Evolutionary conservation across 1,139 yeast genomes (phyloP).

Genomic region (Candida albicans): DNA sequence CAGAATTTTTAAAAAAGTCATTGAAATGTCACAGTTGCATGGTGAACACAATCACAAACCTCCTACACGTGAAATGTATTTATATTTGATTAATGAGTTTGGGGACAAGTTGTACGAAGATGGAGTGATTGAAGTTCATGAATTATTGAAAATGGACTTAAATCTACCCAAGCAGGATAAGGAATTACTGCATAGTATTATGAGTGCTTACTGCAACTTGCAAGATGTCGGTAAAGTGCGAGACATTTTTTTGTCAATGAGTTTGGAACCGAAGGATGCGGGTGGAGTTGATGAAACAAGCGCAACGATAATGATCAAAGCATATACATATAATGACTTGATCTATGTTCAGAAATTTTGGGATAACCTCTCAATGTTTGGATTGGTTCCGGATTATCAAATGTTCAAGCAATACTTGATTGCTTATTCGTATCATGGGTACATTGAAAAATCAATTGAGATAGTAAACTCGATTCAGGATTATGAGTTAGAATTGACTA

Average conservation of each 20-base stretch:
- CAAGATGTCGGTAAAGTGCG: slow-evolving; percentile 61
- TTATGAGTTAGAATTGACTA: slow-evolving; percentile 50
- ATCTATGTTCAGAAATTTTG: slow-evolving; percentile 64
- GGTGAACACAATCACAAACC: slow-evolving; percentile 45
- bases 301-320: slow-evolving; percentile 69
- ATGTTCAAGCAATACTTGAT: slow-evolving; percentile 64
- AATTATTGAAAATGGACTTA: slow-evolving; percentile 65
- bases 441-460: slow-evolving; percentile 56
- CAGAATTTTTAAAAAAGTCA: slow-evolving; percentile 62
- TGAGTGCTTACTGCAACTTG: slow-evolving; percentile 66
- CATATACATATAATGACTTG: slow-evolving; percentile 60
- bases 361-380: slow-evolving; percentile 56
- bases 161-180: slow-evolving; percentile 56
- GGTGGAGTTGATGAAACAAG: slow-evolving; percentile 69
- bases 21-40: slow-evolving; percentile 55
- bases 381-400: slow-evolving; percentile 54
- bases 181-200: slow-evolving; percentile 57
- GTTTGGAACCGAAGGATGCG: slow-evolving; percentile 48
- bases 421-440: slow-evolving; percentile 74
- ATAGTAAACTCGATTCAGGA: slow-evolving; percentile 52
- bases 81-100: slow-evolving; percentile 59
- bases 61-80: slow-evolving; percentile 70
- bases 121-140: slow-evolving; percentile 68
- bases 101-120: slow-evolving; percentile 62
- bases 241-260: slow-evolving; percentile 60